Conservation (phyloP, 768 basidiomycete genomes). For the Epithele typhae region DNA sequence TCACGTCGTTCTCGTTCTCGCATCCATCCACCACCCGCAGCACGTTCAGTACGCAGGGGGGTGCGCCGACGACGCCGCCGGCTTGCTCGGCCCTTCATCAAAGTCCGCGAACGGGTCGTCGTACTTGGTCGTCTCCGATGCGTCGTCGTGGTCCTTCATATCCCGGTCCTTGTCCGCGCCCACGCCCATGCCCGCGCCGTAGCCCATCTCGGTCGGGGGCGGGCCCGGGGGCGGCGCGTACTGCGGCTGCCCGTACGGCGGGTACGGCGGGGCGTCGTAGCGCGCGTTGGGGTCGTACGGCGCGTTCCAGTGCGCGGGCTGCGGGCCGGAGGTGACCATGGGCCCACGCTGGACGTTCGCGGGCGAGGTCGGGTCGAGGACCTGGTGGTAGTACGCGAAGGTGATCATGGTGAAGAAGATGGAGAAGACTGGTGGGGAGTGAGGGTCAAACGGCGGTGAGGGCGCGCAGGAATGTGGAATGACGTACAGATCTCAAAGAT, state of each 20-base stretch:
- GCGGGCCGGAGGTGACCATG: conserved; percentile 26
- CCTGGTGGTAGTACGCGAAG: conserved; percentile 72
- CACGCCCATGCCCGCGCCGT: conserved; percentile 34
- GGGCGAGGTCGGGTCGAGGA: conserved; percentile 60
- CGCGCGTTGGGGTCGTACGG: conserved; percentile 39
- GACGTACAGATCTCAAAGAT: conserved; percentile 54
- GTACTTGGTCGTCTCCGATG: conserved; percentile 30
- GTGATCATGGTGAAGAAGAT: conserved; percentile 61
- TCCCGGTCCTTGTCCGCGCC: conserved; percentile 28
- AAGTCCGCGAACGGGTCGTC: conserved; percentile 58
- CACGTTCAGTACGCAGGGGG: background rate
- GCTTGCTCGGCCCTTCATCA: conserved; percentile 26
- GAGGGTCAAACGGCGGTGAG: background rate
- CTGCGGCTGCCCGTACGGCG: conserved; percentile 14
- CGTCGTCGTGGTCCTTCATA: conserved; percentile 22
- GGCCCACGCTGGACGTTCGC: conserved; percentile 47
- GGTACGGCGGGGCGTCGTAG: conserved; percentile 30
- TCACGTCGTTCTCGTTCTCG: no score
- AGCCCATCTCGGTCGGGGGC: conserved; percentile 32
- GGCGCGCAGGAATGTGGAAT: no score
- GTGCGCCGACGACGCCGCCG: conserved; percentile 9
- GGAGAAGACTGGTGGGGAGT: conserved; percentile 41
- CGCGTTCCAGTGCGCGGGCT: conserved; percentile 54
- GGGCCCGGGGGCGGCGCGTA: conserved; percentile 25
- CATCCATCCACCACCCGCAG: no score